Percentiles rank a stretch among this genome's conserved stretches.
These are phyloP conservation scores for Dichotomocladium elegans DNA, from an alignment of 371 early-diverging fungal species.

Conservation along the genomic window DNA sequence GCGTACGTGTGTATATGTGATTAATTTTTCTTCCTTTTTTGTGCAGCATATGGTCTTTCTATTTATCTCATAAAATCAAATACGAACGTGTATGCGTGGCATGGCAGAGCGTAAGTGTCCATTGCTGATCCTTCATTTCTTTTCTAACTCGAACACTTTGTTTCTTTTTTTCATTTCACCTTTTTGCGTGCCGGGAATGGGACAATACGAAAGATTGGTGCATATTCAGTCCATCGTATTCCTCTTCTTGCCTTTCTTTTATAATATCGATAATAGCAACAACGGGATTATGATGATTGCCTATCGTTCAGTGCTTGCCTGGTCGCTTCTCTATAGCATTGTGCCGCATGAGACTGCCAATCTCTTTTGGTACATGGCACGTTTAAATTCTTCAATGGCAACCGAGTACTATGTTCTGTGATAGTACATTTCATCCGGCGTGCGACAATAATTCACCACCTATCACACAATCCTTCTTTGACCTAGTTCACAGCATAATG, in stretches of 20 bases:
- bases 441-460: too few species aligned
- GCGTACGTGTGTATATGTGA: too few species aligned
- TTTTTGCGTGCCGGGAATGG: too few species aligned
- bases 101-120: not conserved
- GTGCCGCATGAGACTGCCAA: slow-evolving; percentile 16
- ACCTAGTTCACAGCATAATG: too few species aligned
- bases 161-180: not conserved
- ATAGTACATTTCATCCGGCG: too few species aligned
- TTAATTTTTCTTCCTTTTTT: not conserved
- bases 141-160: not conserved
- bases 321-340: slow-evolving; percentile 17
- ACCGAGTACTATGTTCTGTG: not conserved
- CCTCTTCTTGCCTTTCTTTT: slow-evolving; percentile 15
- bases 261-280: too few species aligned
- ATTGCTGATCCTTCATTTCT: not conserved
- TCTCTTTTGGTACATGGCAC: slow-evolving; percentile 3
- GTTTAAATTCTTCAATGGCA: not conserved
- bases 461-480: too few species aligned
- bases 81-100: not conserved
- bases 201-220: slow-evolving; percentile 7
- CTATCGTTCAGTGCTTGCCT: slow-evolving; percentile 15
- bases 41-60: not conserved
- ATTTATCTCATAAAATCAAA: not conserved
- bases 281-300: too few species aligned
- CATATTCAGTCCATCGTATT: slow-evolving; percentile 9